Conservation (phyloP, 2,329 filamentous ascomycete species). For the Xylariales sp. region DNA sequence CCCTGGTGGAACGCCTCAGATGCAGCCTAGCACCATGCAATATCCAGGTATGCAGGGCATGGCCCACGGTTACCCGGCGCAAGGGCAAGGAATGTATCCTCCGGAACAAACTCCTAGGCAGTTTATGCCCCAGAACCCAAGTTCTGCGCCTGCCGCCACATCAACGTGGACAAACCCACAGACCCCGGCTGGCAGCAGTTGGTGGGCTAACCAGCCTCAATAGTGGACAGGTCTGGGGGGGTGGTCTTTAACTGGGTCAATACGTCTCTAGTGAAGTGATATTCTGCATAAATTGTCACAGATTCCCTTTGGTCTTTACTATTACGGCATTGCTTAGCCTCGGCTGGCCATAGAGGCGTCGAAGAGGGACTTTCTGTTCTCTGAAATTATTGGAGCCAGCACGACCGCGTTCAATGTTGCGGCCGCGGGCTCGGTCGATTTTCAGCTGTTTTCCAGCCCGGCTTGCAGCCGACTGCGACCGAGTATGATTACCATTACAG, state of each 20-base stretch:
- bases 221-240: slow-evolving; percentile 35
- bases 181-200: slow-evolving; percentile 68
- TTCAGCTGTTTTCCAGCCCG: slow-evolving; percentile 5
- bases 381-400: slow-evolving; percentile 23
- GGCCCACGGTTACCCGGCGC: slow-evolving; percentile 67
- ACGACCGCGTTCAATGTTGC: slow-evolving; percentile 2
- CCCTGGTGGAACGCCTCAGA: slow-evolving; percentile 63
- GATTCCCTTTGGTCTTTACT: slow-evolving; percentile 20
- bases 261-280: neutral
- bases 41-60: slow-evolving; percentile 73
- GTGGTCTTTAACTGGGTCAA: neutral
- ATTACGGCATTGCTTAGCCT: slow-evolving; percentile 27
- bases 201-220: slow-evolving; percentile 66
- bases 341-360: slow-evolving; percentile 35
- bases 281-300: slow-evolving; percentile 13
- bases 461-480: slow-evolving; percentile 7
- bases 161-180: slow-evolving; percentile 70
- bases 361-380: slow-evolving; percentile 30
- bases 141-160: slow-evolving; percentile 62
- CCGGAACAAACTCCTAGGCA: slow-evolving; percentile 72
- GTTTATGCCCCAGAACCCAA: slow-evolving; percentile 73
- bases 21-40: slow-evolving; percentile 67
- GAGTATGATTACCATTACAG: slow-evolving; percentile 20
- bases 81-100: slow-evolving; percentile 68
- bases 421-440: slow-evolving; percentile 7